Base-by-base conservation (phyloP, 163 green algal genomes). In the Smithsoniella earleae region DNA sequence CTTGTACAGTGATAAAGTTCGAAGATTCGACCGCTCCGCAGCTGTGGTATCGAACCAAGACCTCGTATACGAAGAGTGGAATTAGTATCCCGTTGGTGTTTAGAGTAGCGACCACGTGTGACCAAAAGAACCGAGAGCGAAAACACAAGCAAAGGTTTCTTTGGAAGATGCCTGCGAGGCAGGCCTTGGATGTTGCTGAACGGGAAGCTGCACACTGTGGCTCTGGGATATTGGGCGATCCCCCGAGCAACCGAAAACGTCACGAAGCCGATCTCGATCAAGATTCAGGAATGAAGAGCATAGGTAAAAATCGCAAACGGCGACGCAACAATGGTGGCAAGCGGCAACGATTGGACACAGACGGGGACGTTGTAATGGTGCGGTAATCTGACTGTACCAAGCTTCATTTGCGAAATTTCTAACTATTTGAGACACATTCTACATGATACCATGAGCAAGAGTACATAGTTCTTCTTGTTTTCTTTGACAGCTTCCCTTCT, bases 131-230 rank as follows among this genome's bases (percentile, higher is more conserved):
- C 58, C 58, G 30, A 4, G 16, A 45, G 25, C 6, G 16, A 33
- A 30, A 69, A 33, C 58, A 69, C 58, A 69, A 69, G 58, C 58
- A 33, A 4, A 30, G 58, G 6, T n/a, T n/a, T 6, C 58, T 69
- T 18, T 69, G 58, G 58, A 69, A 69, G 58, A 36, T 69, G 58
- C 58, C 58, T 30, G n/a, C 43, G 58, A 30, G 58, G 58, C n/a
- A 69, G n/a, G 58, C 58, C 8, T 31, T 69, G 0, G 16, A 69
- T n/a, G 58, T 69, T 4, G 58, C 34, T 18, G 16, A 69, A 43
- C 27, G 58, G 25, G 58, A 33, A 30, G 0, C 5, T 34, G 25
- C n/a, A 34, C 30, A 33, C 3, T 16, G 58, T 69, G 58, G 58
- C n/a, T 34, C 30, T 30, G 58, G 58, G n/a, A n/a, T n/a, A n/a